Base-by-base conservation (phyloP, 78 protist species). In the Dictyostelium intermedium region DNA sequence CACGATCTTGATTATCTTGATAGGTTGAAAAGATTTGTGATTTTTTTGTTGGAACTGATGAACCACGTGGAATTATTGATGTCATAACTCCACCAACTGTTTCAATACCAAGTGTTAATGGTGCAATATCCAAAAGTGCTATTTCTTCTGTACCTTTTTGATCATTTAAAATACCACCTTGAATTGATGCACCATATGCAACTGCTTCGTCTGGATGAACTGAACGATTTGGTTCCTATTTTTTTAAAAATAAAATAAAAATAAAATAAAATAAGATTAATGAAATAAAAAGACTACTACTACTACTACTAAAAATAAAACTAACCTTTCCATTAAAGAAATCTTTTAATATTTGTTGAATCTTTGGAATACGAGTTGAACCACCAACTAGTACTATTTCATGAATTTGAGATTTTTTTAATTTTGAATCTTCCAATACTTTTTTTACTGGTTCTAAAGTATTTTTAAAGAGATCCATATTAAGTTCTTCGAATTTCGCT, bases 161-260 rank as follows among this genome's bases (percentile, higher is more conserved):
- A 2, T 18, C 0, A 11, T 7, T 8, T 9, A 34, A 50, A 32
- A 80, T 23, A 66, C 98, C 98, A 39, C 66, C 27, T n/a, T 83
- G 99, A 25, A 98, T 98, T 20, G 99, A 99, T 43, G 99, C 99
- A n/a, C 99, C 99, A 93, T 98, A 98, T 35, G 99, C 99, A 23
- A 99, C 99, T 9, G 98, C 99, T 97, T 98, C 99, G 53, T 99
- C 99, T 23, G 99, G 99, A 96, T 98, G 98, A 98, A 98, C 92
- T 53, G 94, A 50, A 84, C 43, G 11, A 96, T 78, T 53, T 16
- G 85, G 98, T 82, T 97, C 66, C 66, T 56, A n/a, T n/a, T n/a
- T 18, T 53, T 14, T 5, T 18, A 18, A 18, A 53, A 53, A 53
- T 18, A 53, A 18, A 53, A 18, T 53, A 18, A 18, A 18, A 53